Evolutionary conservation across 148 eudicot species (phyloP), one percentile per base, ranked within the genome.

Genomic region (Amaranthus palmeri): DNA sequence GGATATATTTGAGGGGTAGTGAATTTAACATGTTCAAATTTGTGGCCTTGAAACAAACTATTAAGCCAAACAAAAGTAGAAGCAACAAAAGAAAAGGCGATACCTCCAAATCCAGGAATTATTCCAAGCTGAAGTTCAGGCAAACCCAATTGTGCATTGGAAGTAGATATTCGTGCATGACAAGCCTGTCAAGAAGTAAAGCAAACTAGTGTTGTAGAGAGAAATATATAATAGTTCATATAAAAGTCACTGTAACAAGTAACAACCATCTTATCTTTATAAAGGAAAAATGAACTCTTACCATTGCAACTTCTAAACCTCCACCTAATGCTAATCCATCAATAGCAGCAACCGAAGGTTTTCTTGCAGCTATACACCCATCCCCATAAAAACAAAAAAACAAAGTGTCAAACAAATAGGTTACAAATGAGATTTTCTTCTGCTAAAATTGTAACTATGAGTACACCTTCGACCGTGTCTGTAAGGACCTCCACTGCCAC

Each of bases 21-120:
- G n/a, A n/a, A n/a, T n/a, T n/a, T n/a, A n/a, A n/a, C n/a, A n/a
- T n/a, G n/a, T n/a, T n/a, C n/a, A n/a, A n/a, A n/a, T n/a, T 25
- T 25, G 36, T 25, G 36, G 36, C 36, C 36, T 25, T 25, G 36
- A 25, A 25, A 25, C 36, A 25, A 25, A 25, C 49, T 43, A 43
- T 42, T 18, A 8, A 41, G 48, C 3, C 45, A 8, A 62, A 70
- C 17, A 36, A 10, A 58, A 40, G 48, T 12, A 25, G 55, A 51
- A 72, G 47, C 76, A 78, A 11, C 6, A 13, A 63, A 15, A 25
- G 12, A 18, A 17, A 40, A 13, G 9, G 56, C 12, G 9, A 25
- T 89, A 95, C 98, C 98, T 91, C 98, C 98, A 81, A 91, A 91
- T 62, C 98, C 98, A 54, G 98, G 98, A 68, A 95, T 80, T 73